phyloP scores from a whole-genome alignment of 2,329 filamentous ascomycete species.

The Fusarium equiseti region DNA sequence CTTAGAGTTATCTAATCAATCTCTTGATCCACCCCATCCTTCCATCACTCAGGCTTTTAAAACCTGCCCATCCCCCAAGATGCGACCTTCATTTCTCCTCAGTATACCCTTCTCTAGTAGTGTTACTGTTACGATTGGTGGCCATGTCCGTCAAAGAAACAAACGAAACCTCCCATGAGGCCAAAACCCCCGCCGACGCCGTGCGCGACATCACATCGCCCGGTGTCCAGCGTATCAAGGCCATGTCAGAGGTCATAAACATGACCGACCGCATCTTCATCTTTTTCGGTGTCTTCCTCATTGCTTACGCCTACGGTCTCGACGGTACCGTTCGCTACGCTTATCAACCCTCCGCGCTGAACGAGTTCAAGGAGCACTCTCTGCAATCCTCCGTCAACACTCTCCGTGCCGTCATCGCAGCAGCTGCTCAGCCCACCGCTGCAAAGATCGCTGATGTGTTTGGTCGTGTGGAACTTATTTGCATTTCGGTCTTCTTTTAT shows the following conservation, averaged over 20 bases:
- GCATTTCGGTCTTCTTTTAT: slow-evolving; percentile 72
- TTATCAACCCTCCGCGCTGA: slow-evolving; percentile 68
- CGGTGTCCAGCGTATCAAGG: slow-evolving; percentile 71
- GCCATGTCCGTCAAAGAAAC: slow-evolving; percentile 26
- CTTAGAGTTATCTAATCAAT: slow-evolving; percentile 41
- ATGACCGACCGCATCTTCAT: slow-evolving; percentile 65
- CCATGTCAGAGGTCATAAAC: slow-evolving; percentile 65
- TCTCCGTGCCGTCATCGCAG: slow-evolving; percentile 69
- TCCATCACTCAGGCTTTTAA: neutral
- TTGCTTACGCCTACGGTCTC: slow-evolving; percentile 73
- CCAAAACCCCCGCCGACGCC: slow-evolving; percentile 41
- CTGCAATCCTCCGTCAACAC: slow-evolving; percentile 70
- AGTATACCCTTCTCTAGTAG: neutral
- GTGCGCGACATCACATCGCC: slow-evolving; percentile 56
- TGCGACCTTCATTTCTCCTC: neutral
- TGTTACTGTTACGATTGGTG: too few relatives aligned
- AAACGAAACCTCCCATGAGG: slow-evolving; percentile 16
- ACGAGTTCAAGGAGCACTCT: slow-evolving; percentile 64
- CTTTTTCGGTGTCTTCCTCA: slow-evolving; percentile 71
- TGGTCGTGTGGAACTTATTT: slow-evolving; percentile 69
- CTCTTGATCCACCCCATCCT: slow-evolving; percentile 7
- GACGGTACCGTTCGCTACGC: slow-evolving; percentile 68
- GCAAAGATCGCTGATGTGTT: slow-evolving; percentile 74
- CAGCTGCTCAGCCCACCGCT: slow-evolving; percentile 68
- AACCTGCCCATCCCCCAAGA: slow-evolving; percentile 1